Evolutionary conservation across 2,329 filamentous ascomycete genomes (phyloP), one percentile per base, ranked within the genome.

Genomic region (Aspergillus ochraceus): DNA sequence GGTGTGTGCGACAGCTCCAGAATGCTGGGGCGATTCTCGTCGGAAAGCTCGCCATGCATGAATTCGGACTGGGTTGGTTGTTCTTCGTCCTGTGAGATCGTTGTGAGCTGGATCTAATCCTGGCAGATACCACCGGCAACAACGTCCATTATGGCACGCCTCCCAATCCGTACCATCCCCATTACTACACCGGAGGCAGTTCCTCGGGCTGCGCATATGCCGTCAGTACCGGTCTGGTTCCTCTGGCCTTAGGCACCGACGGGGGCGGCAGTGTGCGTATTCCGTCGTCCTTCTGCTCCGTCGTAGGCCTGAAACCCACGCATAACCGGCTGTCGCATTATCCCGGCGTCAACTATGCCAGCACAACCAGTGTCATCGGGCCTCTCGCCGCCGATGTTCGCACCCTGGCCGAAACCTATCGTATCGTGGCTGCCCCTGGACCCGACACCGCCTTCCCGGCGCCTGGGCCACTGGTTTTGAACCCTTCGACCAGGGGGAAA

Each of bases 321-420:
- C 87, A 92, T 69, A 84, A 59, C 57, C 57, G 87, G 68, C 86
- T 88, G 3, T 80, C 82, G 47, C 77, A 56, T 59, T 78, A 79
- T n/a, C 87, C 88, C 0, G 80, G 83, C 3, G 75, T 78, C 9
- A 85, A 84, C 62, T 79, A 83, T 60, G 81, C 81, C 50, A 80
- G 80, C 55, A 87, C 84, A 0, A 86, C 83, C 55, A 82, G 81
- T 56, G 87, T 92, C 20, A 79, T 84, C 4, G 89, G 90, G 0
- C 91, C 91, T 4, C 81, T 95, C 63, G 88, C 90, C 14, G 83
- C 84, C 52, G 91, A 84, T 50, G 89, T 88, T 63, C 78, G 84
- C 14, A 91, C 94, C 68, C 83, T 96, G 8, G 87, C 88, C 64
- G 80, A 90, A 55, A 87, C 88, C n/a, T 96, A 92, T 77, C 86